Evolutionary conservation across 495 filamentous ascomycete species (phyloP).

Genomic region (Staphylotrichum longicolle): DNA sequence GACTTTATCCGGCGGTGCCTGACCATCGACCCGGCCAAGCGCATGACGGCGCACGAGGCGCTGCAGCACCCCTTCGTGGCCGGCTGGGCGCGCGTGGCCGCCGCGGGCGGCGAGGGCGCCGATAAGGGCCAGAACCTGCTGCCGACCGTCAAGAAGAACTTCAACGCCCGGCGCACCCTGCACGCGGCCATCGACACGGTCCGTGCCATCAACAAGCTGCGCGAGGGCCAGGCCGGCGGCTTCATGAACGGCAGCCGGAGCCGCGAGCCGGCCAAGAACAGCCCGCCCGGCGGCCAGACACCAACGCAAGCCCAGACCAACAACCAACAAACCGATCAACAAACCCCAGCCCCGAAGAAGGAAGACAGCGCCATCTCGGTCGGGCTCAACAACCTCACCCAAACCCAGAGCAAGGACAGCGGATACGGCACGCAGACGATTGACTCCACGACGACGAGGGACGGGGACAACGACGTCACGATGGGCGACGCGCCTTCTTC

Average conservation of each 20-base stretch:
- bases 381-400: slow-evolving; percentile 17
- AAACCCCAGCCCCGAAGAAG: slow-evolving; percentile 24
- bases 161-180: slow-evolving; percentile 89
- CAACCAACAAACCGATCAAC: neutral
- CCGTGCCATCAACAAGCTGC: slow-evolving; percentile 93
- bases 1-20: slow-evolving; percentile 83
- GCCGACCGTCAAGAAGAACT: slow-evolving; percentile 97
- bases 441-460: too few species aligned
- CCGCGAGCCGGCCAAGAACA: slow-evolving; percentile 33
- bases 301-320: slow-evolving; percentile 5
- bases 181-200: slow-evolving; percentile 98
- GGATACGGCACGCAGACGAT: slow-evolving; percentile 40
- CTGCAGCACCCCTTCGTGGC: slow-evolving; percentile 86
- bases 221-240: slow-evolving; percentile 62
- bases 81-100: slow-evolving; percentile 41
- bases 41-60: slow-evolving; percentile 94
- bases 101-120: slow-evolving; percentile 48
- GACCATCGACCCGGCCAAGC: slow-evolving; percentile 78
- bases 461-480: slow-evolving; percentile 29
- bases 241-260: slow-evolving; percentile 63
- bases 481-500: slow-evolving; percentile 38
- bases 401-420: slow-evolving; percentile 37
- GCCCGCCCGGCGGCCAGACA: slow-evolving; percentile 1
- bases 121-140: slow-evolving; percentile 84
- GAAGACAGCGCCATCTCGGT: slow-evolving; percentile 36